Conservation (phyloP, 495 filamentous ascomycete species). For the Evernia prunastri region DNA sequence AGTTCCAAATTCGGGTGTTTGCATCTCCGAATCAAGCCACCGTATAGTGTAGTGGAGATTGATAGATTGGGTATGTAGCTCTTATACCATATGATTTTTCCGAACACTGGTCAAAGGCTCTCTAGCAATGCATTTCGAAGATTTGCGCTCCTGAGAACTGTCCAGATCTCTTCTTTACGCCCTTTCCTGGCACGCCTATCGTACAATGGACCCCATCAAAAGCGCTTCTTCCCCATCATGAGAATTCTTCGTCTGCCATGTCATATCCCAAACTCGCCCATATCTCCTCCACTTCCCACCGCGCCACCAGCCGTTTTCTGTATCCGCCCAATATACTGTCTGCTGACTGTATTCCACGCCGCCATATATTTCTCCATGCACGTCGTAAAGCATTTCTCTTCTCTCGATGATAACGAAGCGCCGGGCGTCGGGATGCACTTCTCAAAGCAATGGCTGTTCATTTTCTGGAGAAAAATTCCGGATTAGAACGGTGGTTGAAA, state of each 20-base stretch:
- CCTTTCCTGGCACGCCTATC: background rate
- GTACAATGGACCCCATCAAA: background rate
- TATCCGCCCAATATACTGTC: constrained; percentile 66
- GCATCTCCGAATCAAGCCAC: background rate
- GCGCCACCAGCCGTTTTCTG: constrained; percentile 46
- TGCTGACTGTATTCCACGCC: constrained; percentile 81
- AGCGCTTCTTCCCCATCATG: background rate
- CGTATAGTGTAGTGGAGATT: background rate
- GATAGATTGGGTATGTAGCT: too few relatives aligned
- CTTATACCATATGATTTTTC: background rate
- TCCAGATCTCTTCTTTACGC: too few relatives aligned
- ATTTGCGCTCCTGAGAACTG: background rate
- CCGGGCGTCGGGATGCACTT: constrained; percentile 85
- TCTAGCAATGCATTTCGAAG: background rate
- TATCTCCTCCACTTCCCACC: background rate
- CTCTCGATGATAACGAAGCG: constrained; percentile 59
- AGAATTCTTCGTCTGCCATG: background rate
- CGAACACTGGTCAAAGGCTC: background rate
- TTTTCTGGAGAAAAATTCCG: constrained; percentile 59
- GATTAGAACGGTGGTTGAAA: background rate
- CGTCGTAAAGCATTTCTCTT: constrained; percentile 70
- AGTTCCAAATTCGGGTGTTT: background rate
- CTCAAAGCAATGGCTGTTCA: constrained; percentile 96
- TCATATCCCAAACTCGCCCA: constrained; percentile 14
- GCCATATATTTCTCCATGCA: constrained; percentile 99